Percentiles rank a stretch among this genome's conserved stretches.
Conservation (phyloP, 352 stramenopile genomes). For the Globisporangium carolinianum region DNA sequence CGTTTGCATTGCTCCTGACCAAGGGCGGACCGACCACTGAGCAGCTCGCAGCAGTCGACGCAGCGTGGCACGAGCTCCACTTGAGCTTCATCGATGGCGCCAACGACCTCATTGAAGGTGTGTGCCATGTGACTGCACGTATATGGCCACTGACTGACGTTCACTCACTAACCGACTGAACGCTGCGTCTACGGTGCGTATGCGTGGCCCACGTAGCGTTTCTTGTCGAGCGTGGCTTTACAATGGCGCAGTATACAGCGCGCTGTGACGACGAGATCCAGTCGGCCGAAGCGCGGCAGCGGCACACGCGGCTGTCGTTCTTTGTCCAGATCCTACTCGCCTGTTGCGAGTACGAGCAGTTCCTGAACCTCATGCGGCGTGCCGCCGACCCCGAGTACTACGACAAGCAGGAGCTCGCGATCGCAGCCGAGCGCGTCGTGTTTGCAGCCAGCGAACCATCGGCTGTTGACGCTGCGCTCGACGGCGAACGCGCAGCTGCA, state of each 20-base stretch:
- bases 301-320: conserved; percentile 71
- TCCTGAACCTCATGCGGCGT: conserved; percentile 79
- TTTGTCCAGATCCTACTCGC: conserved; percentile 76
- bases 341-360: conserved; percentile 80
- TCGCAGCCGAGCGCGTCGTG: conserved; percentile 53
- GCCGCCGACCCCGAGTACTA: conserved; percentile 74
- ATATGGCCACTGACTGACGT: background rate
- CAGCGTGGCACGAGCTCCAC: conserved; percentile 61
- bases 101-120: conserved; percentile 59
- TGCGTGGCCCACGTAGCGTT: conserved; percentile 22
- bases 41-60: conserved; percentile 57
- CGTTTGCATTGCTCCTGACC: conserved; percentile 58
- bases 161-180: background rate
- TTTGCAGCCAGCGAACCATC: conserved; percentile 39
- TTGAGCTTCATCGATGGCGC: conserved; percentile 61
- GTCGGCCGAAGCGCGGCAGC: conserved; percentile 63
- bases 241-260: conserved; percentile 62
- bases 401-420: conserved; percentile 73
- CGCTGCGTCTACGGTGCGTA: background rate
- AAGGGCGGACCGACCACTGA: conserved; percentile 50
- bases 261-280: conserved; percentile 68
- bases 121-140: background rate
- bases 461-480: conserved; percentile 8
- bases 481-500: conserved; percentile 23
- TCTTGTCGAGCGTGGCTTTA: conserved; percentile 46